Evolutionary conservation across 2,329 filamentous ascomycete species (phyloP), one percentile per base, ranked within the genome.

Genomic region (Aspergillus udagawae): DNA sequence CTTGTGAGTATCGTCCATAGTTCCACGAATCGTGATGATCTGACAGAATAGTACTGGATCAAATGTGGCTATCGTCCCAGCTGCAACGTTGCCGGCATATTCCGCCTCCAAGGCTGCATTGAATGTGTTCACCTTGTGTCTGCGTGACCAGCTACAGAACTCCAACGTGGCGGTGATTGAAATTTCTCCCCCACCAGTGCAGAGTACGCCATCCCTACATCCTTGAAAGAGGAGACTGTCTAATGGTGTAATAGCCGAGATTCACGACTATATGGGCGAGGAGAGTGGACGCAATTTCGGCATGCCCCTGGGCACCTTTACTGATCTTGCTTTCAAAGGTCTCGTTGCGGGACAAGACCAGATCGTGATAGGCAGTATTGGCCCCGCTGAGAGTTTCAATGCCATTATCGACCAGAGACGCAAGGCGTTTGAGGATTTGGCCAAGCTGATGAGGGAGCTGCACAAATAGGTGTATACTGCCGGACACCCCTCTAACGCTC

Each of bases 41-140:
- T 17, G 14, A 42, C n/a, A 10, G 49, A 17, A 29, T 55, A 74
- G 76, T 55, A 78, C 75, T 1, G 67, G 69, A 10, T 79, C 77
- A 0, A 75, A 75, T 49, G 72, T 84, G 2, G 75, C 76, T 8
- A 67, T 83, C 9, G 71, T 83, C 10, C 82, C 81, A 0, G 70
- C 77, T 1, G 67, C 73, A n/a, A 67, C 71, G 0, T 75, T 79
- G 62, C 75, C 77, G 1, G 81, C 79, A 38, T 85, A 84, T 72
- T 82, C 77, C 53, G 80, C 80, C 1, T 78, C 78, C 10, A 85
- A 84, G 63, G 77, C 81, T 0, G 82, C 82, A 2, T 66, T 84
- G 41, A 80, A 82, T 62, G 71, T 72, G 4, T 80, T 81, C 52
- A 63, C 75, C 25, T 73, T 81, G 57, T 77, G 73, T 45, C 63